A percentile compares a stretch with the other conserved stretches of the same genome.
phyloP scores from a whole-genome alignment of 495 filamentous ascomycete genomes.

The Podospora comata region DNA sequence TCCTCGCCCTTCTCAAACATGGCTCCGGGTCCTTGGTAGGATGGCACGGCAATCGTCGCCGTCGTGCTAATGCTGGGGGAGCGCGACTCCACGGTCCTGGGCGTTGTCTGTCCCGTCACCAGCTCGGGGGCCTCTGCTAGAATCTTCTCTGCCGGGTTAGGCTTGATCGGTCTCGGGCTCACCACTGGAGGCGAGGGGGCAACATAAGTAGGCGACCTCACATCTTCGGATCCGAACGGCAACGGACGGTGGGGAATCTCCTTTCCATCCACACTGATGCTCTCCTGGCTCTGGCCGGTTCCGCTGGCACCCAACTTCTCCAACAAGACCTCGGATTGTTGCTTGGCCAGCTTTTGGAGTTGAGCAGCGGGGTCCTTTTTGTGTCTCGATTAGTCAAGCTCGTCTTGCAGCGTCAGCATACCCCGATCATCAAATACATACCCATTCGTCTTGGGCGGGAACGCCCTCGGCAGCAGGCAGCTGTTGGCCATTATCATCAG shows the following conservation, averaged over 20 bases:
- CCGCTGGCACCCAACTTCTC: conserved; percentile 37
- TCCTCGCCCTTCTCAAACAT: conserved; percentile 49
- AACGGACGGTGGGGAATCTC: conserved; percentile 43
- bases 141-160: conserved; percentile 34
- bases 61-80: conserved; percentile 25
- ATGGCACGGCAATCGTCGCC: conserved; percentile 34
- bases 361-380: conserved; percentile 65
- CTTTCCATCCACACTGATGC: conserved; percentile 17
- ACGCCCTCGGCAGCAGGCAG: conserved; percentile 76
- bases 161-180: conserved; percentile 43
- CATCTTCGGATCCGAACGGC: conserved; percentile 49
- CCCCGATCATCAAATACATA: conserved; percentile 62
- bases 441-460: conserved; percentile 82
- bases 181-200: conserved; percentile 37
- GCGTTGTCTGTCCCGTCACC: neutral
- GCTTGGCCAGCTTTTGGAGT: conserved; percentile 64
- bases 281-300: conserved; percentile 22
- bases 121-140: conserved; percentile 18
- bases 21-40: conserved; percentile 45
- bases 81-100: conserved; percentile 37
- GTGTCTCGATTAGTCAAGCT: conserved; percentile 53
- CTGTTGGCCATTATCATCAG: conserved; percentile 45
- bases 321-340: conserved; percentile 58
- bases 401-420: conserved; percentile 55
- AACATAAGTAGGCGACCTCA: conserved; percentile 46